Percentiles rank a stretch among this genome's conserved stretches.
Conservation (phyloP, 106 monocot genomes). For the Ottelia alismoides region DNA sequence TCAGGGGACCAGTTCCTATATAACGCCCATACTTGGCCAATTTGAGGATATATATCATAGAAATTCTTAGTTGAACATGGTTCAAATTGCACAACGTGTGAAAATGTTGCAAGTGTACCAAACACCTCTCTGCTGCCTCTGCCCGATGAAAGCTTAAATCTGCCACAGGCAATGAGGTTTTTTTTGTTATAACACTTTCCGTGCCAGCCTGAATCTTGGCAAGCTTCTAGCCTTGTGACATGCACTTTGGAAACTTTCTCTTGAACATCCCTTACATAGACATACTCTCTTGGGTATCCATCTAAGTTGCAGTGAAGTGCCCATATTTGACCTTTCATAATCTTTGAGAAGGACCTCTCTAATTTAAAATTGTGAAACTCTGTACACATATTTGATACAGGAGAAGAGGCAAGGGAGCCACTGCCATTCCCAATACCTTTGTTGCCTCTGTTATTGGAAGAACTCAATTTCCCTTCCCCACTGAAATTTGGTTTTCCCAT, state of each 20-base stretch:
- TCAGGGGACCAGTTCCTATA: conserved; percentile 16
- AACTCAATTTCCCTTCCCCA: no score
- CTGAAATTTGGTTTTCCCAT: not conserved
- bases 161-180: conserved; percentile 12
- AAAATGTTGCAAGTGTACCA: conserved; percentile 4
- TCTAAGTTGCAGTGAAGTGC: conserved; percentile 62
- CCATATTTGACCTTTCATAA: conserved; percentile 65
- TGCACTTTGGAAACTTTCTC: conserved; percentile 13
- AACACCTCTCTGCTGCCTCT: not conserved
- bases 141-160: conserved; percentile 1
- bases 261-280: conserved; percentile 30
- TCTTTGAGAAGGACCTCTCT: conserved; percentile 26
- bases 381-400: no score
- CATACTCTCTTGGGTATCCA: conserved; percentile 56
- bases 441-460: not conserved
- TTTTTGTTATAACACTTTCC: conserved; percentile 12
- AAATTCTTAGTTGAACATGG: not conserved
- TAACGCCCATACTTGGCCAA: conserved; percentile 15
- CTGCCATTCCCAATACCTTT: not conserved
- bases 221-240: conserved; percentile 59
- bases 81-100: conserved; percentile 4
- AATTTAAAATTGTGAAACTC: conserved; percentile 53
- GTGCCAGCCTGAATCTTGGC: conserved; percentile 12
- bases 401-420: conserved; percentile 6
- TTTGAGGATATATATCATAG: conserved; percentile 11